Base-by-base conservation (phyloP, 2,329 filamentous ascomycete genomes). In the Fonsecaea erecta region DNA sequence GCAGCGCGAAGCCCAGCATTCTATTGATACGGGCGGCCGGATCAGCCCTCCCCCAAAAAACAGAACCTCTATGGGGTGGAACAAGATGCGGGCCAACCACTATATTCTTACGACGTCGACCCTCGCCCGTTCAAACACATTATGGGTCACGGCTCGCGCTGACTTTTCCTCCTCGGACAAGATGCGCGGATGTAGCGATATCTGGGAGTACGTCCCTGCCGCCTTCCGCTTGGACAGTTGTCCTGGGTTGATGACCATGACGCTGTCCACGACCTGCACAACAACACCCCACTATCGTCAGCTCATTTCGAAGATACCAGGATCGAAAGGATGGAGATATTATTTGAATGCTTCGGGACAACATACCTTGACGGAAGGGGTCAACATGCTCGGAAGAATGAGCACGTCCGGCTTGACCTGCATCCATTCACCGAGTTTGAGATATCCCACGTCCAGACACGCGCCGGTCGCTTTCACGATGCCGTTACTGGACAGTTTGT, bases 381-480 rank as follows among this genome's bases (percentile, higher is more conserved):
- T 91, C 71, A 98, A 78, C 53, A 90, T 85, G 73, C 92, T 96
- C 1, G 95, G 94, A 53, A 90, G 82, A 54, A 98, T 82, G 73
- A 98, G 78, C 40, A 98, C 84, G 77, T 99, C 95, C 0, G 93
- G 95, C 59, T 88, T 83, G 2, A 93, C 90, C 68, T 90, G 91
- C 73, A 95, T 85, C 87, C 96, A 96, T 78, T 98, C 95, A 18
- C 92, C 93, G 18, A 98, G 80, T 79, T 95, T 94, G 71, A 96
- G 75, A 77, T 95, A 97, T 68, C 89, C 89, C 21, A 91, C 80
- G 77, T 99, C 95, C 58, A 98, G 76, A 82, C 90, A 88, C 0
- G 92, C 88, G 0, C 93, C 93, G 0, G 90, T 88, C 3, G 86
- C 87, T 40, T 86, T 72, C 0, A 84, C 86, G 64, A 85, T 85